These are phyloP conservation scores for Mycena crocata DNA, from an alignment of 768 basidiomycete genomes.

Conservation along the genomic window DNA sequence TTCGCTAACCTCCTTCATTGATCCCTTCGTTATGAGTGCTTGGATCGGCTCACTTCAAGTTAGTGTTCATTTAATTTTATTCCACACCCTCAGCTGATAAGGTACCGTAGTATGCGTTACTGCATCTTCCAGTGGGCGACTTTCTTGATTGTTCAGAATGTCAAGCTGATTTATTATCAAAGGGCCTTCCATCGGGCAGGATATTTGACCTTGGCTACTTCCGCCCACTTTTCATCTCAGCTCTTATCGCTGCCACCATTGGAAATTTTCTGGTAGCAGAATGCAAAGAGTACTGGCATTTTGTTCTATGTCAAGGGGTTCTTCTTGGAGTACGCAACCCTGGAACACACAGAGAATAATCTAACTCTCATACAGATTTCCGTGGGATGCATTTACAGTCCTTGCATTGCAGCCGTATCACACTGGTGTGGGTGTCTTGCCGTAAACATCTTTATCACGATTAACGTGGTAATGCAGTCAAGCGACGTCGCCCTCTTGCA, in stretches of 20 bases:
- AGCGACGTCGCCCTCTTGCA: background rate
- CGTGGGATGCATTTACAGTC: background rate
- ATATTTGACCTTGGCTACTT: background rate
- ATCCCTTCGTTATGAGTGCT: background rate
- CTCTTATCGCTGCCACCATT: background rate
- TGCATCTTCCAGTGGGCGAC: background rate
- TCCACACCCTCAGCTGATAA: too few relatives aligned
- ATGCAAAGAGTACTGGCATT: too few relatives aligned
- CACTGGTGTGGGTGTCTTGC: background rate
- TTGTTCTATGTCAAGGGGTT: too few relatives aligned
- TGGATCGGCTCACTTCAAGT: conserved; percentile 10
- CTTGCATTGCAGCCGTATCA: background rate
- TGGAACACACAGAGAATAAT: background rate
- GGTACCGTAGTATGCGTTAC: background rate
- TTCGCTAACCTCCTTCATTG: background rate
- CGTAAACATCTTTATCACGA: background rate
- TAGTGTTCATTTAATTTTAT: background rate
- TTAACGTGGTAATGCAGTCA: background rate
- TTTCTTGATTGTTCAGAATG: background rate
- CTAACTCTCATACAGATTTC: background rate
- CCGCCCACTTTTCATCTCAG: background rate
- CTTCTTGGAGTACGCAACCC: background rate
- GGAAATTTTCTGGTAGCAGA: too few relatives aligned
- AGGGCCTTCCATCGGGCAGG: conserved; percentile 4
- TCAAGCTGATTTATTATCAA: background rate